Evolutionary conservation across 2,329 filamentous ascomycete species (phyloP).

Genomic region (Aureobasidium sp.): DNA sequence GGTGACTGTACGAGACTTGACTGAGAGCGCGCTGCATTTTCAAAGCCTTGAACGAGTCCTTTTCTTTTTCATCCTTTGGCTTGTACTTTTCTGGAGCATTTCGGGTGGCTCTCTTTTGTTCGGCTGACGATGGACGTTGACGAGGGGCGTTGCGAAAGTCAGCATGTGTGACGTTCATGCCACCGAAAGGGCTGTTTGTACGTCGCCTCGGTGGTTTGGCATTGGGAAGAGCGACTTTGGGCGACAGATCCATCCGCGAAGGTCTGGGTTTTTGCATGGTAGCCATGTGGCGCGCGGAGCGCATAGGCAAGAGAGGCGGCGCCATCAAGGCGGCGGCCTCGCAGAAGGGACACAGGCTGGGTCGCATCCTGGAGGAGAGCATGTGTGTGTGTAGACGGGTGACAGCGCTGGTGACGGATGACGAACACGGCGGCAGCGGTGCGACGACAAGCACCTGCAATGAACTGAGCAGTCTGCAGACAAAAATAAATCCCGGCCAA

Average conservation of each 20-base stretch:
- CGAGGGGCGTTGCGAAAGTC: slow-evolving; percentile 33
- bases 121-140: slow-evolving; percentile 30
- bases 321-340: slow-evolving; percentile 23
- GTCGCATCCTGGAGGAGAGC: background rate
- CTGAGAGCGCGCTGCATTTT: slow-evolving; percentile 86
- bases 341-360: slow-evolving; percentile 33
- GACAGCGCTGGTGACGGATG: background rate
- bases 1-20: slow-evolving; percentile 65
- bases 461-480: background rate
- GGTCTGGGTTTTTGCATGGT: slow-evolving; percentile 36
- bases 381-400: background rate
- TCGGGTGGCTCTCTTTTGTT: slow-evolving; percentile 44
- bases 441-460: background rate
- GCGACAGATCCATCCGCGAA: slow-evolving; percentile 44
- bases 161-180: slow-evolving; percentile 48
- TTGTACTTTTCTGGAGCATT: slow-evolving; percentile 28
- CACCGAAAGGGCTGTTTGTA: slow-evolving; percentile 47
- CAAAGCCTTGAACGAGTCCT: slow-evolving; percentile 64
- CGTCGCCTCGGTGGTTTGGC: slow-evolving; percentile 32
- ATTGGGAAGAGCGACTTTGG: slow-evolving; percentile 28
- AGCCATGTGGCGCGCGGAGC: slow-evolving; percentile 29
- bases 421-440: background rate
- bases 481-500: background rate
- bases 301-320: background rate
- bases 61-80: slow-evolving; percentile 38